phyloP scores from a whole-genome alignment of 352 stramenopile genomes.

The Phytophthora uliginosa region DNA sequence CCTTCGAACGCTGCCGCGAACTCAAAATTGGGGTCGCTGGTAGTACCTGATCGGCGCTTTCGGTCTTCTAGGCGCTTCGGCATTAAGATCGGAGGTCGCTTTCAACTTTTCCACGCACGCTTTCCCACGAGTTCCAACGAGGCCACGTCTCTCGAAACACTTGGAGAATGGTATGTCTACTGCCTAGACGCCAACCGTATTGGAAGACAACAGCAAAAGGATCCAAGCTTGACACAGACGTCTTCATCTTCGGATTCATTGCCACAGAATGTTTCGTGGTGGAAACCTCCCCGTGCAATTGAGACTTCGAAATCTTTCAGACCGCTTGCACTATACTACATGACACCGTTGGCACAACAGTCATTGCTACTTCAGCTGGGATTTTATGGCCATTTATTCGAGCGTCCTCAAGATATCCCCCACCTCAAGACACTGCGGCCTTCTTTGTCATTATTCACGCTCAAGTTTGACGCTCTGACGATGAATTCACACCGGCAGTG shows the following conservation, averaged over 20 bases:
- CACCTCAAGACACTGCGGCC: background rate
- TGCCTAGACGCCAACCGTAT: conserved; percentile 29
- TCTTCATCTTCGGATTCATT: background rate
- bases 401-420: conserved; percentile 24
- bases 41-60: background rate
- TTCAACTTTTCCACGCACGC: conserved; percentile 40
- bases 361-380: conserved; percentile 44
- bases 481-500: conserved; percentile 6
- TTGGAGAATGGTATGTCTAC: conserved; percentile 30
- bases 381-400: conserved; percentile 33
- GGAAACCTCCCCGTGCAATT: conserved; percentile 30
- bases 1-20: background rate
- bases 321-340: background rate
- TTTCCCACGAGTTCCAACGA: conserved; percentile 8
- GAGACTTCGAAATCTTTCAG: background rate
- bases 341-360: conserved; percentile 24
- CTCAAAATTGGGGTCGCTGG: background rate
- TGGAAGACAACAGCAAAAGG: conserved; percentile 7
- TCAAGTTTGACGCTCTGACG: conserved; percentile 38
- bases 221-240: background rate
- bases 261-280: conserved; percentile 13
- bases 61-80: conserved; percentile 28
- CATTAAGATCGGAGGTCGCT: conserved; percentile 47
- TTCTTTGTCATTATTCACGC: conserved; percentile 1
- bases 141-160: background rate